These are phyloP conservation scores for Pseudogymnoascus sp. DNA, from an alignment of 2,329 filamentous ascomycete species.

Conservation along the genomic window DNA sequence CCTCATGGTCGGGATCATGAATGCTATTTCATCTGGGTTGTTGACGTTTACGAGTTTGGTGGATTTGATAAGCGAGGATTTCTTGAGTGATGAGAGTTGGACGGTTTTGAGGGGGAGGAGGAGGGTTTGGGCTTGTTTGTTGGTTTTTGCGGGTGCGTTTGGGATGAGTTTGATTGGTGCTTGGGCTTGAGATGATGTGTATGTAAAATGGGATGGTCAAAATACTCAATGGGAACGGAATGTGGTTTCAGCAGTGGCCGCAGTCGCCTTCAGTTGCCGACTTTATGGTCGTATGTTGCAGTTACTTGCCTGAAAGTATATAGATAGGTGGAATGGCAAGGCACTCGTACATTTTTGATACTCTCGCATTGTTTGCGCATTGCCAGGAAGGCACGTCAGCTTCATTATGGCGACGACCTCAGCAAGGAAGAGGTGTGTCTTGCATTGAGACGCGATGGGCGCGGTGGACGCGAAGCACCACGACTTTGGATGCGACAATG, in stretches of 20 bases:
- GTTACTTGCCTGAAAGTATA: too few species aligned
- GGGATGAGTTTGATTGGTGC: slow-evolving; percentile 63
- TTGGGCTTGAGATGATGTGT: slow-evolving; percentile 42
- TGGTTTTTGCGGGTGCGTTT: slow-evolving; percentile 52
- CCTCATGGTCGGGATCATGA: slow-evolving; percentile 78
- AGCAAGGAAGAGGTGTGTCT: too few species aligned
- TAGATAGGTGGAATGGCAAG: too few species aligned
- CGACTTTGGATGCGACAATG: too few species aligned
- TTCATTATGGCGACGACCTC: too few species aligned
- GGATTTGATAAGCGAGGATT: slow-evolving; percentile 75
- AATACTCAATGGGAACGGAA: not conserved
- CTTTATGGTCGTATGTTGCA: too few species aligned
- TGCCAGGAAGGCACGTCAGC: too few species aligned
- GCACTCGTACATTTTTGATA: too few species aligned
- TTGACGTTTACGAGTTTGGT: slow-evolving; percentile 74
- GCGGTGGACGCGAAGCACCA: too few species aligned
- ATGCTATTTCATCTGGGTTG: slow-evolving; percentile 71
- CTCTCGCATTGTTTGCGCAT: too few species aligned
- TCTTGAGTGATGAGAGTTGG: slow-evolving; percentile 66
- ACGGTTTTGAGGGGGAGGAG: slow-evolving; percentile 48
- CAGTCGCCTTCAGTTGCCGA: not conserved
- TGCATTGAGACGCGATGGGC: too few species aligned
- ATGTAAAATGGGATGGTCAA: not conserved
- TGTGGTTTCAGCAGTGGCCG: not conserved
- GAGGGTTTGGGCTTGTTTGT: slow-evolving; percentile 53